Evolutionary conservation across 2,329 filamentous ascomycete species (phyloP).

Genomic region (Fusarium sambucinum): DNA sequence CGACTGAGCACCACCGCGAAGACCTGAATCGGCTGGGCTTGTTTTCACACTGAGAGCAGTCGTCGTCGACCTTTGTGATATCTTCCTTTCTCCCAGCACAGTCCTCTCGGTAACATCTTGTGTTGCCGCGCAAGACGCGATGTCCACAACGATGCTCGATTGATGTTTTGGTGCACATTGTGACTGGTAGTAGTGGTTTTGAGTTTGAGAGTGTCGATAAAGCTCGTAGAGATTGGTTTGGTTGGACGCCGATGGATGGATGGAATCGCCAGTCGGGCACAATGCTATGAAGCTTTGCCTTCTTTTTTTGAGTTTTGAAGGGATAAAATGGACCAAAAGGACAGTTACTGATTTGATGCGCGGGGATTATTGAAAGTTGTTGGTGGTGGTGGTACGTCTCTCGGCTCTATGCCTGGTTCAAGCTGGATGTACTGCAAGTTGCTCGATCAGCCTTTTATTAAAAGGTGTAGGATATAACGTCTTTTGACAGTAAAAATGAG

Average conservation of each 20-base stretch:
- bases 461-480: slow-evolving; percentile 1
- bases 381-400: slow-evolving; percentile 12
- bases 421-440: slow-evolving; percentile 2
- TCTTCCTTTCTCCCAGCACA: slow-evolving; percentile 52
- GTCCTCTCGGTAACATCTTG: slow-evolving; percentile 51
- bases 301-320: background rate
- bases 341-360: slow-evolving; percentile 12
- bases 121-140: slow-evolving; percentile 52
- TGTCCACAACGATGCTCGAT: slow-evolving; percentile 56
- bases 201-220: slow-evolving; percentile 3
- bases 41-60: slow-evolving; percentile 54
- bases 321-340: background rate
- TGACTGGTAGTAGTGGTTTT: background rate
- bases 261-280: background rate
- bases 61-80: slow-evolving; percentile 48
- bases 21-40: slow-evolving; percentile 48
- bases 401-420: slow-evolving; percentile 11
- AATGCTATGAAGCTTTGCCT: slow-evolving; percentile 1
- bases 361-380: slow-evolving; percentile 10
- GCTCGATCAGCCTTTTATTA: background rate
- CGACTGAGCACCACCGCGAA: slow-evolving; percentile 54
- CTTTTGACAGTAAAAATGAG: slow-evolving; percentile 11
- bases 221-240: background rate
- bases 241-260: background rate
- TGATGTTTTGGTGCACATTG: slow-evolving; percentile 53